Evolutionary conservation across 225 moss, liverwort and hornwort species (phyloP).

Genomic region (Climacium dendroides): DNA sequence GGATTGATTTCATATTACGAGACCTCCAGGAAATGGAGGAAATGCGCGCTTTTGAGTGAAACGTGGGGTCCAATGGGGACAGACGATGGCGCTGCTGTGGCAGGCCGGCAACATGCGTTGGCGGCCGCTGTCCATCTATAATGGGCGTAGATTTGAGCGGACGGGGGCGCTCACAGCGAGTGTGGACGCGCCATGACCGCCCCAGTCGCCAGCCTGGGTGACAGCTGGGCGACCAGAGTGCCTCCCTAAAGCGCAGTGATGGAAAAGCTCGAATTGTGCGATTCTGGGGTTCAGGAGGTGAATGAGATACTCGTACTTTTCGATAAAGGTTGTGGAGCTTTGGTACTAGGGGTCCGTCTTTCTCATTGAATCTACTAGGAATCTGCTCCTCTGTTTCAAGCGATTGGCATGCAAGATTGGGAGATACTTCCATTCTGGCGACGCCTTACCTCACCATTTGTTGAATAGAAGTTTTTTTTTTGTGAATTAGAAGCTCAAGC

Average conservation of each 20-base stretch:
- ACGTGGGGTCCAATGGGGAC: neutral
- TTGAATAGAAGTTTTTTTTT: neutral
- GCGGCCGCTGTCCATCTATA: neutral
- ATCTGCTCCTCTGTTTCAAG: neutral
- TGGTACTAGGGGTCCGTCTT: neutral
- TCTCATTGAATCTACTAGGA: neutral
- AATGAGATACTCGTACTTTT: neutral
- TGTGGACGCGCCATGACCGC: conserved; percentile 3
- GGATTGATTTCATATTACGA: neutral
- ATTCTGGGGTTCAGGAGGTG: neutral
- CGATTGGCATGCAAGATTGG: neutral
- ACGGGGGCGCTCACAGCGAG: neutral
- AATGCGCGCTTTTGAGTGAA: neutral
- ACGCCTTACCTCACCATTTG: neutral
- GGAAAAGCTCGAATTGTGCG: neutral
- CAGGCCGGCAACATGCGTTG: neutral
- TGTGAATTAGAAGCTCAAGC: neutral
- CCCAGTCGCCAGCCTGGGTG: neutral
- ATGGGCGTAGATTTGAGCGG: neutral
- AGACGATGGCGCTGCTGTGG: neutral
- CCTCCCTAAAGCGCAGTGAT: neutral
- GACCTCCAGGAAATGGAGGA: neutral
- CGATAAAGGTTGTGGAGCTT: neutral
- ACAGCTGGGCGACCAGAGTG: neutral
- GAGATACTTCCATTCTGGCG: neutral